Percentiles rank a stretch among this genome's conserved stretches.
Evolutionary conservation across 768 basidiomycete species (phyloP).

Genomic region (Termitomyces eurrhizus): DNA sequence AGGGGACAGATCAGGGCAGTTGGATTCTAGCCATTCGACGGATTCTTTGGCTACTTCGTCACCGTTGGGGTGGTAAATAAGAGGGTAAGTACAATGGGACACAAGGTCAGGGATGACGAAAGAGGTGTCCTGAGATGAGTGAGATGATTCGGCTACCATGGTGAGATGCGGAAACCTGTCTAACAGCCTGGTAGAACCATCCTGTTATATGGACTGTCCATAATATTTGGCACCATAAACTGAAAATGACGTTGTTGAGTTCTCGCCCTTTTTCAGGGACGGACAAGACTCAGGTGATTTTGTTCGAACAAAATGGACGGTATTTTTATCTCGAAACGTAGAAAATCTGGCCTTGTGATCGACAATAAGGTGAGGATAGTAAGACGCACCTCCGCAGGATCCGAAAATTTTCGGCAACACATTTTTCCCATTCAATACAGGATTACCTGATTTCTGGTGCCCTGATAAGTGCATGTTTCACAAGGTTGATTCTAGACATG

Average conservation of each 20-base stretch:
- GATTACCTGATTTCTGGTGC: neutral
- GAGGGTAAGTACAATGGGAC: constrained; percentile 44
- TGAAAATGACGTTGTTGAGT: neutral
- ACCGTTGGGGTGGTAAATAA: constrained; percentile 40
- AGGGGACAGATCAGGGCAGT: constrained; percentile 40
- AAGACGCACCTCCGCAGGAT: neutral
- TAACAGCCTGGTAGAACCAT: neutral
- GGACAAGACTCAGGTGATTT: neutral
- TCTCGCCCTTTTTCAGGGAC: neutral
- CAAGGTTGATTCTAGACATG: neutral
- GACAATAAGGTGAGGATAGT: neutral
- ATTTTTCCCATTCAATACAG: neutral
- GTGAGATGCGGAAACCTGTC: neutral
- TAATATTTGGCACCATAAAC: neutral
- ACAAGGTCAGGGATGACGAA: constrained; percentile 57
- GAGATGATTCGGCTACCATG: neutral
- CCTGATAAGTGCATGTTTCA: neutral
- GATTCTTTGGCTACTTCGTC: constrained; percentile 45
- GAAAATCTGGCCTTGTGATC: neutral
- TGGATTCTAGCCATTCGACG: constrained; percentile 45
- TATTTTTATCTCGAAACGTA: neutral
- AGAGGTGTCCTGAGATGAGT: constrained; percentile 1
- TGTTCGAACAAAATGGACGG: no score
- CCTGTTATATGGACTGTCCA: neutral
- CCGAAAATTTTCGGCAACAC: neutral